These are phyloP conservation scores for Penicillium glabrum DNA, from an alignment of 2,329 filamentous ascomycete genomes.

Conservation along the genomic window DNA sequence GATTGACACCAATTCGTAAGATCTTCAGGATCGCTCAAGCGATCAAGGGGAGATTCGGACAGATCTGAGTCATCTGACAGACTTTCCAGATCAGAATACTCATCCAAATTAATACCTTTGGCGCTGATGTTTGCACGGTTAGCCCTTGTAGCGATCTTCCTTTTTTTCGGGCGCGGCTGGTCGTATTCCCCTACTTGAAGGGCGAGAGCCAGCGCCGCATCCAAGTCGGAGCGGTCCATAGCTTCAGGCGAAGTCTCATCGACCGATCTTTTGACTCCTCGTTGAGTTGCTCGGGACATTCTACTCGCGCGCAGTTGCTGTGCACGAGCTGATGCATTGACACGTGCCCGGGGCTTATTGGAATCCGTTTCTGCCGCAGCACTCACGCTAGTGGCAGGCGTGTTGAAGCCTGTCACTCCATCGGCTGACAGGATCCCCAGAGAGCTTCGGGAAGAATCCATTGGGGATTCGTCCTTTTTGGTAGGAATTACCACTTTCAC, in stretches of 20 bases:
- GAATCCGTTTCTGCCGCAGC: constrained; percentile 53
- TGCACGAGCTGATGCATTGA: constrained; percentile 49
- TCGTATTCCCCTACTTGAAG: constrained; percentile 59
- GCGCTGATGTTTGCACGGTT: constrained; percentile 1
- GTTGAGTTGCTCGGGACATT: constrained; percentile 41
- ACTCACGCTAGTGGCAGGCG: constrained; percentile 61
- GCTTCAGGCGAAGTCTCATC: constrained; percentile 44
- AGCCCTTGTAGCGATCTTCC: constrained; percentile 21
- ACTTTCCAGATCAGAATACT: constrained; percentile 10
- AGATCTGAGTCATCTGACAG: constrained; percentile 2
- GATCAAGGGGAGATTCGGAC: not conserved
- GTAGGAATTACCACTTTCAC: constrained; percentile 33
- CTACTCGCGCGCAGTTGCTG: constrained; percentile 51
- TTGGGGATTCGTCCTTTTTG: constrained; percentile 22
- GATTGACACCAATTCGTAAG: constrained; percentile 1
- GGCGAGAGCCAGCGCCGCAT: constrained; percentile 55
- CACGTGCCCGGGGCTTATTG: constrained; percentile 26
- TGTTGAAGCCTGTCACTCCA: constrained; percentile 56
- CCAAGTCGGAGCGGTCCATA: constrained; percentile 26
- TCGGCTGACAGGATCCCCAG: constrained; percentile 40
- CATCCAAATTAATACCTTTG: constrained; percentile 6
- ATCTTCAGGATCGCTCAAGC: not conserved
- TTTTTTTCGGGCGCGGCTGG: constrained; percentile 36
- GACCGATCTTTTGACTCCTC: constrained; percentile 46
- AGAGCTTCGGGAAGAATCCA: constrained; percentile 40